Evolutionary conservation across 495 filamentous ascomycete genomes (phyloP).

Genomic region (Tuber magnatum): DNA sequence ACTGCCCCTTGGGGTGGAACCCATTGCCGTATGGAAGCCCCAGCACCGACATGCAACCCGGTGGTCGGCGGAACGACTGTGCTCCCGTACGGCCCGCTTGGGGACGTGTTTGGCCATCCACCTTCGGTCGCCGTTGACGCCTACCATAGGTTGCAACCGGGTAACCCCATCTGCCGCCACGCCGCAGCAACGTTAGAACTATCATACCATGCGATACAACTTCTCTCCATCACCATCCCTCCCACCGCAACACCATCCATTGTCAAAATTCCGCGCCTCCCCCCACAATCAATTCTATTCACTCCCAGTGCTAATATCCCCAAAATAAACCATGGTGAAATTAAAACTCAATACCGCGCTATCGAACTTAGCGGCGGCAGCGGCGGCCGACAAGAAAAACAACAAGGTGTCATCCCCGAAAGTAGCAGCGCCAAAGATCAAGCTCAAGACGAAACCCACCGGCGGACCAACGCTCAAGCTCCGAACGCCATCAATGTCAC

Average conservation of each 20-base stretch:
- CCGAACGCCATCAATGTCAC: conserved; percentile 47
- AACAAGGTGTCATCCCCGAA: conserved; percentile 45
- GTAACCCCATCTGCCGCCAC: neutral
- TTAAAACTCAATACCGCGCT: conserved; percentile 48
- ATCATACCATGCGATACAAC: neutral
- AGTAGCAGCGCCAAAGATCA: conserved; percentile 44
- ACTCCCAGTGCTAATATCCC: neutral
- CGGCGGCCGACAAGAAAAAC: conserved; percentile 47
- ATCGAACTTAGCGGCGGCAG: conserved; percentile 47
- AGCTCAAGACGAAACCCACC: conserved; percentile 39
- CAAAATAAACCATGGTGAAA: conserved; percentile 47
- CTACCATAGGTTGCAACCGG: neutral
- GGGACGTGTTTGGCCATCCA: neutral
- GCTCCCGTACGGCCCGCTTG: neutral
- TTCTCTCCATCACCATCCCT: neutral
- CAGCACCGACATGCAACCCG: neutral
- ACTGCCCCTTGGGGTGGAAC: neutral
- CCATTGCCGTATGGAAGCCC: neutral
- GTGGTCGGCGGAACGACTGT: neutral
- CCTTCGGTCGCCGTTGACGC: neutral
- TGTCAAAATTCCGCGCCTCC: neutral
- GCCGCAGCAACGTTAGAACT: neutral
- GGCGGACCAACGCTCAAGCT: conserved; percentile 48
- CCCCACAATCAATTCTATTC: neutral
- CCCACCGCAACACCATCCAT: neutral